Evolutionary conservation across 345 rosid species (phyloP), one percentile per base, ranked within the genome.

Genomic region (Euphorbia tirucalli): DNA sequence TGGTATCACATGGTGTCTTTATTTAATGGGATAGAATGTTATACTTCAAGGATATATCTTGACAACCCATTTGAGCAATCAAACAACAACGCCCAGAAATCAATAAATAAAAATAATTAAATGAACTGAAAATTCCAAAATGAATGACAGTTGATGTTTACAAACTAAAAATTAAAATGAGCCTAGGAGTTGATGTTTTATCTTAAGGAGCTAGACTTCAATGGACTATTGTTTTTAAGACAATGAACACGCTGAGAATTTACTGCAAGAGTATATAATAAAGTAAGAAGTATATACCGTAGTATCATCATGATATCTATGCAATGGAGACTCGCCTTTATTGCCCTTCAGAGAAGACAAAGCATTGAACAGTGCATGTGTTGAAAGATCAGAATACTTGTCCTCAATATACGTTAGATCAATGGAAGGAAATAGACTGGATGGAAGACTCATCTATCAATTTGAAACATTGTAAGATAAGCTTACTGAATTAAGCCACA

Each of bases 401-500:
- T 90, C 93, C 79, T 88, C 96, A 60, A 86, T 80, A 74, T 87
- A 89, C 27, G 94, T 80, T 54, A 92, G 85, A 83, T 95, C 98
- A 74, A 87, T 77, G 49, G 99, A 86, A 54, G 98, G 97, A 69
- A 90, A 83, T 77, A 92, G 76, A 32, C 85, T 74, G 71, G 99
- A 84, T 27, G 97, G 97, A 66, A 92, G 87, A 83, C 84, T 89
- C 93, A 89, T 81, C 99, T 95, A 68, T 80, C 74, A 80, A 72
- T 73, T 46, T 25, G 35, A 61, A 64, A 86, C 64, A 79, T 44
- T 41, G 41, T 14, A 52, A 66, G 61, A 30, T 25, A 57, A 63
- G 46, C 50, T 68, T 52, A 39, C 46, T 35, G 43, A 39, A 11
- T 46, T 68, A 46, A 69, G 27, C 25, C 66, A 71, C 44, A 70